Evolutionary conservation across 1,139 yeast genomes (phyloP), one percentile per base, ranked within the genome.

Genomic region (Fermentozyma sake): DNA sequence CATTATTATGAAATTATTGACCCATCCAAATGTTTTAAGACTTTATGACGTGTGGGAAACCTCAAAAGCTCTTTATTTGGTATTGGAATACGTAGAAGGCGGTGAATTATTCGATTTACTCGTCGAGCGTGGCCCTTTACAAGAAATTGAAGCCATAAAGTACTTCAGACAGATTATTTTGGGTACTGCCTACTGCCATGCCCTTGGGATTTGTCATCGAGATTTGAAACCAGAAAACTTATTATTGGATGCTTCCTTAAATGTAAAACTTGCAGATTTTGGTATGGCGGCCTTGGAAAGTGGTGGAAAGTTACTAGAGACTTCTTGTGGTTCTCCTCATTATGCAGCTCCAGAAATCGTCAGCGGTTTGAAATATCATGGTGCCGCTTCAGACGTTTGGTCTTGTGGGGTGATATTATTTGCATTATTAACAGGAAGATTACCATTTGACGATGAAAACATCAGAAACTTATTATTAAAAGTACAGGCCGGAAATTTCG

Each of bases 261-360:
- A 76, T 40, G 82, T 82, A 29, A 82, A 82, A 46, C 74, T 82
- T 41, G 94, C 93, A 6, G 94, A 82, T 55, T 82, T 82, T 47
- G 94, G 93, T 27, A 82, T 82, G 93, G 93, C 93, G 14, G 91
- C 93, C 14, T 60, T 82, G 38, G 89, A 82, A 52, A 70, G 80
- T 36, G 77, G 78, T 33, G 83, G 80, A 23, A 77, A 75, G 51
- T 57, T 82, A 32, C 59, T 82, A 30, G 87, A 80, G 50, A 82
- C 94, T 7, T 75, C 84, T 9, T 82, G 94, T 61, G 94, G 93
- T 3, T 79, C 87, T 20, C 93, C 94, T 12, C 94, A 82, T 56
- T 82, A 82, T 52, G 93, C 93, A 9, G 85, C 93, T 6, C 94
- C 94, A 1, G 94, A 82, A 58, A 82, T 82, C 38, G 89, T 82